Conservation (phyloP, 169 alveolate genomes). For the Eimeria praecox region DNA sequence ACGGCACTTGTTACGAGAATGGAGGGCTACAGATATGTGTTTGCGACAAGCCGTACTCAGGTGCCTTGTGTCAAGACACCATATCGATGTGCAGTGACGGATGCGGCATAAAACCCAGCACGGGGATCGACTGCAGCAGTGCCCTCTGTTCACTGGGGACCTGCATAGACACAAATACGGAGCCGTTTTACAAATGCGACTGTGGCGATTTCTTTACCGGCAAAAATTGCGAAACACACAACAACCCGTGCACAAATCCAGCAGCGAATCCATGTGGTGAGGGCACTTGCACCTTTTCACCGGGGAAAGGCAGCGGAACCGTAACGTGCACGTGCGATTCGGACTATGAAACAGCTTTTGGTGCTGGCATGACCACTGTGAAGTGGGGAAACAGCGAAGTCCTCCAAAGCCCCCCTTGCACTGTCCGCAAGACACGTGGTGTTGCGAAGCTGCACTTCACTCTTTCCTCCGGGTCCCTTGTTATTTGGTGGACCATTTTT, state of each 20-base stretch:
- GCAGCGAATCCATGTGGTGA: constrained; percentile 80
- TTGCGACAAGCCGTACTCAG: constrained; percentile 74
- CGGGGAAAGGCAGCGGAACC: constrained; percentile 81
- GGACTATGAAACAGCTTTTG: constrained; percentile 73
- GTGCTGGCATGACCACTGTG: constrained; percentile 66
- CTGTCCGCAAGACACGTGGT: constrained; percentile 74
- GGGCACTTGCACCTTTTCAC: constrained; percentile 77
- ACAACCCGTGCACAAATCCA: constrained; percentile 80
- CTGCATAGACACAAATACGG: constrained; percentile 69
- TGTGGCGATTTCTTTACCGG: constrained; percentile 81
- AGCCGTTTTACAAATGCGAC: constrained; percentile 72
- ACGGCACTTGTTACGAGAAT: constrained; percentile 77
- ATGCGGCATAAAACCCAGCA: constrained; percentile 75
- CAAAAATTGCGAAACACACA: constrained; percentile 75
- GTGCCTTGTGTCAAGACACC: constrained; percentile 60
- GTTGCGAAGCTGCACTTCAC: constrained; percentile 70
- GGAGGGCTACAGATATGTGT: constrained; percentile 79
- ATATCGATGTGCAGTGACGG: constrained; percentile 71
- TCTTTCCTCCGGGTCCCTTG: constrained; percentile 60
- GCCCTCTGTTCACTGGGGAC: constrained; percentile 78
- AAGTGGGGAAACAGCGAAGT: constrained; percentile 81
- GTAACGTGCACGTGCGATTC: constrained; percentile 78
- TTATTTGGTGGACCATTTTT: constrained; percentile 80
- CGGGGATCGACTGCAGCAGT: constrained; percentile 76
- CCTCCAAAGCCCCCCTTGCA: constrained; percentile 76